phyloP scores from a whole-genome alignment of 2,329 filamentous ascomycete genomes.

The Ceratocystis alfenasii region DNA sequence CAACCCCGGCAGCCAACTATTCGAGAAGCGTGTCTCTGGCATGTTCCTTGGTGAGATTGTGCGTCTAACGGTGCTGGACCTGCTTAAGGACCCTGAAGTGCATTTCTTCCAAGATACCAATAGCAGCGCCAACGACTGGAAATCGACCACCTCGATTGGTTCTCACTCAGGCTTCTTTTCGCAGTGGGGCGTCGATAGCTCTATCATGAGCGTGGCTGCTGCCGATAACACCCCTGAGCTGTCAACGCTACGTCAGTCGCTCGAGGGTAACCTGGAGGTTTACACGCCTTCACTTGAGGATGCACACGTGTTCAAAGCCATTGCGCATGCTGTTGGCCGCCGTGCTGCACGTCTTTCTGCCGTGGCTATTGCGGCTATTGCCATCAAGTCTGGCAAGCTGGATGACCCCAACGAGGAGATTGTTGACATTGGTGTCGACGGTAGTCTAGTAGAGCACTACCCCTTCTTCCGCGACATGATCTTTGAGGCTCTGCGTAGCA shows the following conservation, averaged over 20 bases:
- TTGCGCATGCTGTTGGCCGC: constrained; percentile 73
- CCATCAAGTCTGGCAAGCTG: constrained; percentile 68
- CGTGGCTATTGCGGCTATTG: constrained; percentile 73
- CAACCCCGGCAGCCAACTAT: constrained; percentile 95
- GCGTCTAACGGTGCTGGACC: constrained; percentile 59
- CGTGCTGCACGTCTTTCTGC: constrained; percentile 80
- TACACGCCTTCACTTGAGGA: constrained; percentile 69
- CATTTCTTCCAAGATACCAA: constrained; percentile 67
- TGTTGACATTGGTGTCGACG: constrained; percentile 85
- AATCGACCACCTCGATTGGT: constrained; percentile 57
- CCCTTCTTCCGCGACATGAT: constrained; percentile 84
- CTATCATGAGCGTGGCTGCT: constrained; percentile 76
- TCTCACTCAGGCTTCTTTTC: constrained; percentile 56
- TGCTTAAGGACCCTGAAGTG: constrained; percentile 55
- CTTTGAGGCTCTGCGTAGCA: constrained; percentile 63
- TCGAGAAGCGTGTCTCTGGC: constrained; percentile 94
- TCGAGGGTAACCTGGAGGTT: constrained; percentile 66
- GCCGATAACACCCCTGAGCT: constrained; percentile 64
- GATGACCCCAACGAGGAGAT: constrained; percentile 52
- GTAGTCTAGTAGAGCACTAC: constrained; percentile 89
- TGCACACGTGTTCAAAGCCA: constrained; percentile 72
- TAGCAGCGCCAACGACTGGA: constrained; percentile 57
- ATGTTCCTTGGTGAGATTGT: constrained; percentile 97
- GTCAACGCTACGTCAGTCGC: constrained; percentile 59
- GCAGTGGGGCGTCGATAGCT: constrained; percentile 83